Evolutionary conservation across 2,329 filamentous ascomycete species (phyloP).

Genomic region (Sporothrix schenckii): DNA sequence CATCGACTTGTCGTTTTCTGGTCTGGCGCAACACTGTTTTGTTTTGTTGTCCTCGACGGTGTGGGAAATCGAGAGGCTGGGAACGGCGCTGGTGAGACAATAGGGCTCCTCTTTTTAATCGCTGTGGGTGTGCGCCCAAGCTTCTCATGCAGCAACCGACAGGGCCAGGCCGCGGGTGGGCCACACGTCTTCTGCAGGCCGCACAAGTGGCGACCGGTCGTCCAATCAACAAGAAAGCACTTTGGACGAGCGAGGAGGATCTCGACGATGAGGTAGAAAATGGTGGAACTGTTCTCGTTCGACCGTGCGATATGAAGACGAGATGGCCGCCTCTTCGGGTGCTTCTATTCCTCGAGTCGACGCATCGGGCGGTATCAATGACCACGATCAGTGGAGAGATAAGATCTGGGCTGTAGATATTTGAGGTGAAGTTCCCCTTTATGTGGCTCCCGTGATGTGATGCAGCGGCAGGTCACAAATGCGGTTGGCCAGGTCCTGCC

Average conservation of each 20-base stretch:
- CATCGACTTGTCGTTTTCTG: background rate
- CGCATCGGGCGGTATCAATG: background rate
- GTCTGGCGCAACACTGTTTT: constrained; percentile 19
- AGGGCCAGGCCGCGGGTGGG: constrained; percentile 19
- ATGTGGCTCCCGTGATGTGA: constrained; percentile 6
- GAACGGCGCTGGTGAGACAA: constrained; percentile 33
- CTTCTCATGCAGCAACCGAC: constrained; percentile 21
- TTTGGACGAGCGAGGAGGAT: background rate
- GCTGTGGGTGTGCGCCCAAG: background rate
- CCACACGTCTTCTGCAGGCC: constrained; percentile 20
- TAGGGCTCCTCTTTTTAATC: background rate
- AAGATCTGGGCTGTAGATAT: background rate
- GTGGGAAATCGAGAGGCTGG: constrained; percentile 45
- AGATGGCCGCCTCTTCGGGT: background rate
- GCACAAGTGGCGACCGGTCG: constrained; percentile 26
- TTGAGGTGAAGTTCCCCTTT: background rate
- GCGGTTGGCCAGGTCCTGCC: background rate
- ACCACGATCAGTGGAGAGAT: background rate
- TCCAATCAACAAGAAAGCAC: constrained; percentile 24
- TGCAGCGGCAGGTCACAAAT: background rate
- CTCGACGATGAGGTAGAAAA: background rate
- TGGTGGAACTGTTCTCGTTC: background rate
- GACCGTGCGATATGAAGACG: constrained; percentile 6
- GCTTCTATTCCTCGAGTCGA: background rate
- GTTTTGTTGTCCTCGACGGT: constrained; percentile 10